Conservation (phyloP, 495 filamentous ascomycete species). For the Zalerion maritima region DNA sequence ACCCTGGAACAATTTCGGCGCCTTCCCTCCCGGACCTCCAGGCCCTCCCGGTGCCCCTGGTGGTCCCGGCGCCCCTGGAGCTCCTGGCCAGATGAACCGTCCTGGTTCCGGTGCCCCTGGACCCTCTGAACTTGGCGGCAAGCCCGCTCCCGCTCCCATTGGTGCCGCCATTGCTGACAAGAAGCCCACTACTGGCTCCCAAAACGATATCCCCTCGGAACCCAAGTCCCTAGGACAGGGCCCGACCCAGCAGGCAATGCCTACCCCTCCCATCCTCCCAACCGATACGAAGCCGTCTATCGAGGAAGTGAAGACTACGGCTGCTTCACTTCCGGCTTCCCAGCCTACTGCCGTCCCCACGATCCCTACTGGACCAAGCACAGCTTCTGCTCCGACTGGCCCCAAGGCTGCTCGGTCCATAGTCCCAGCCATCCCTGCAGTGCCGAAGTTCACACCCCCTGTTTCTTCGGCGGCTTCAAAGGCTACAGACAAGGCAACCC, state of each 20-base stretch:
- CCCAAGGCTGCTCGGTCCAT: conserved; percentile 55
- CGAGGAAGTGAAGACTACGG: conserved; percentile 36
- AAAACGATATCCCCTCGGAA: conserved; percentile 20
- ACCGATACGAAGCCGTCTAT: conserved; percentile 53
- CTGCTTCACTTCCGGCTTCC: conserved; percentile 22
- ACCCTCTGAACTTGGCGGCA: no score
- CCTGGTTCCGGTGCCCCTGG: conserved; percentile 21
- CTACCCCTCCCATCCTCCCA: conserved; percentile 38
- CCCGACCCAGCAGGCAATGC: conserved; percentile 13
- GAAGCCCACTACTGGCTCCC: conserved; percentile 18
- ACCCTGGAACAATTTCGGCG: conserved; percentile 35
- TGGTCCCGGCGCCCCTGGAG: conserved; percentile 17
- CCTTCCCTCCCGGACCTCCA: conserved; percentile 33
- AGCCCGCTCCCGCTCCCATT: conserved; percentile 40
- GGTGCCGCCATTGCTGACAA: conserved; percentile 37
- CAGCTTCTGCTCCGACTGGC: conserved; percentile 41
- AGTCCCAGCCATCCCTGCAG: conserved; percentile 48
- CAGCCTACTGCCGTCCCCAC: conserved; percentile 12
- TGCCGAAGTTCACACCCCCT: conserved; percentile 15
- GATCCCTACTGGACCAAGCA: conserved; percentile 25
- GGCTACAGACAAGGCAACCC: conserved; percentile 18
- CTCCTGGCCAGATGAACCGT: conserved; percentile 22
- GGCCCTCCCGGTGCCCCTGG: conserved; percentile 19
- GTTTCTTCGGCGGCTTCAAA: conserved; percentile 17
- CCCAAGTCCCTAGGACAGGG: conserved; percentile 25